These are phyloP conservation scores for Cytauxzoon felis DNA, from an alignment of 169 alveolate species.

Conservation along the genomic window DNA sequence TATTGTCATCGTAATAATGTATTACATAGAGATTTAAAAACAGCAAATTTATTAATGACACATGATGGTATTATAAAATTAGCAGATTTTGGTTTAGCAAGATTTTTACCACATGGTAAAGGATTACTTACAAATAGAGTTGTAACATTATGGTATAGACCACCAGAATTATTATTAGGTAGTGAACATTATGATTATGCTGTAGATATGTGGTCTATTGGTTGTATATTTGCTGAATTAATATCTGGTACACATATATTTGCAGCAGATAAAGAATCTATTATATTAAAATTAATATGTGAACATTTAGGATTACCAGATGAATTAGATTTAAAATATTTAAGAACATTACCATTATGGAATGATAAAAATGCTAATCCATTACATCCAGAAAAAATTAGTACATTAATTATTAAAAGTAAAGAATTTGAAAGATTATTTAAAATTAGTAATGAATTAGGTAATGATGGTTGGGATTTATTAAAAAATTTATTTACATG, in stretches of 20 bases:
- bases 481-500: conserved; percentile 59
- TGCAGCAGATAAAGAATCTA: conserved; percentile 84
- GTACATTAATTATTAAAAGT: conserved; percentile 43
- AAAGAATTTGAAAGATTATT: conserved; percentile 66
- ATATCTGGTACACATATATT: conserved; percentile 84
- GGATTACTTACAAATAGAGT: conserved; percentile 88
- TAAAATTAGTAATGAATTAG: conserved; percentile 61
- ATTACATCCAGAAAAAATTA: conserved; percentile 61
- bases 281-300: conserved; percentile 75
- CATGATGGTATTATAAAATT: conserved; percentile 89
- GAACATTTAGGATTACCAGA: conserved; percentile 68
- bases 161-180: conserved; percentile 95
- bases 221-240: conserved; percentile 92
- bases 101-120: conserved; percentile 70
- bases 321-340: conserved; percentile 56
- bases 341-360: conserved; percentile 67
- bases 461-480: conserved; percentile 73
- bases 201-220: conserved; percentile 96
- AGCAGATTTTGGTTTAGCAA: conserved; percentile 95
- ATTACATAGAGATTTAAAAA: conserved; percentile 86
- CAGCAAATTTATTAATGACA: conserved; percentile 87
- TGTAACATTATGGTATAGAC: conserved; percentile 95
- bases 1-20: conserved; percentile 83
- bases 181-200: conserved; percentile 80
- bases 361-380: conserved; percentile 63